These are phyloP conservation scores for Lunularia cruciata DNA, from an alignment of 225 moss, liverwort and hornwort species.

Conservation along the genomic window DNA sequence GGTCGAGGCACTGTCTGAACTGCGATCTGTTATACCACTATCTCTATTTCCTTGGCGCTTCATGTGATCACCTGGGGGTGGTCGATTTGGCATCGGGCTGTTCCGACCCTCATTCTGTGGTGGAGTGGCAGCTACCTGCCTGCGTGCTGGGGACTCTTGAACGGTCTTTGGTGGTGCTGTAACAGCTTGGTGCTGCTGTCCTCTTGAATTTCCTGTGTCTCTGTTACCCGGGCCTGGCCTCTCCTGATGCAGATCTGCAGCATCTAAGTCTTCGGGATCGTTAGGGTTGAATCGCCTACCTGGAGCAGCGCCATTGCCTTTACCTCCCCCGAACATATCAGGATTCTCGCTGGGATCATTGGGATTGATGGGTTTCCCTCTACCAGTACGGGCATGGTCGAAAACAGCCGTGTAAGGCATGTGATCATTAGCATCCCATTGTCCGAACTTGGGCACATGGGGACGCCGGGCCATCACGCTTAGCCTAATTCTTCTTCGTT, in stretches of 20 bases:
- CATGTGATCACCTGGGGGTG: slow-evolving; percentile 19
- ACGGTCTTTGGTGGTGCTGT: neutral
- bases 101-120: slow-evolving; percentile 12
- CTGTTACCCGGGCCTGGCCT: slow-evolving; percentile 11
- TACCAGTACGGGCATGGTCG: slow-evolving; percentile 43
- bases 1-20: slow-evolving; percentile 29
- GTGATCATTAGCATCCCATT: slow-evolving; percentile 57
- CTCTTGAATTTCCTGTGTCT: slow-evolving; percentile 14
- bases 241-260: slow-evolving; percentile 27
- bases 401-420: slow-evolving; percentile 55
- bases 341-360: slow-evolving; percentile 45
- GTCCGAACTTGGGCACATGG: slow-evolving; percentile 56
- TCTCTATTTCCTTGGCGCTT: slow-evolving; percentile 19
- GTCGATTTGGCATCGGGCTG: slow-evolving; percentile 25
- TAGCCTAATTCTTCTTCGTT: neutral
- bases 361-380: slow-evolving; percentile 40
- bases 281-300: slow-evolving; percentile 37
- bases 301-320: slow-evolving; percentile 8
- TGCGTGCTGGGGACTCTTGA: slow-evolving; percentile 10
- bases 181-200: neutral
- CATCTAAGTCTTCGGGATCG: slow-evolving; percentile 41
- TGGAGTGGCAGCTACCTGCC: slow-evolving; percentile 24
- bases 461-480: slow-evolving; percentile 32
- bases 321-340: neutral
- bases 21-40: slow-evolving; percentile 2